Conservation (phyloP, 805 yeast genomes). For the Saccharomyces jurei region DNA sequence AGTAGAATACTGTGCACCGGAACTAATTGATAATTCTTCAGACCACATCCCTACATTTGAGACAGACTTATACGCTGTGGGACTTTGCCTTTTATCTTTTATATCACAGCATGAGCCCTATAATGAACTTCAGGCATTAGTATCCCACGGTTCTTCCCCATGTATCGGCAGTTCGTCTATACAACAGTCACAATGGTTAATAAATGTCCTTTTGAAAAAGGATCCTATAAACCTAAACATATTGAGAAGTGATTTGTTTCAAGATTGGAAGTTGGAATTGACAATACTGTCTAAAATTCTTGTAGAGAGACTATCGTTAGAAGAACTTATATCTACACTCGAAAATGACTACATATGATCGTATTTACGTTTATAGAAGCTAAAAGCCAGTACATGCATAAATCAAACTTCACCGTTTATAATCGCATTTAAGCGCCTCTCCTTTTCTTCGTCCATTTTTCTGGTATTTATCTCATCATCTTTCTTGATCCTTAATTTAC, state of each 20-base stretch:
- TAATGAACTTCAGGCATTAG: constrained; percentile 7
- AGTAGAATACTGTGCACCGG: constrained; percentile 18
- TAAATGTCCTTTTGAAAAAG: constrained; percentile 13
- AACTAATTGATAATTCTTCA: constrained; percentile 3
- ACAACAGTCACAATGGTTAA: constrained; percentile 16
- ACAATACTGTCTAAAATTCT: constrained; percentile 6
- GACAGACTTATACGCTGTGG: constrained; percentile 16
- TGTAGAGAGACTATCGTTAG: constrained; percentile 5
- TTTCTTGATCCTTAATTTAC: constrained; percentile 24
- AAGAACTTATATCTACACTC: background rate
- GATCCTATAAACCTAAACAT: constrained; percentile 14
- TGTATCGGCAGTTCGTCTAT: constrained; percentile 6
- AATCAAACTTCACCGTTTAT: constrained; percentile 24
- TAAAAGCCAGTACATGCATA: background rate
- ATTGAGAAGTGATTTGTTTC: constrained; percentile 1
- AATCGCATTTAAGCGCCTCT: constrained; percentile 30
- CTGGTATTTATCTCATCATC: constrained; percentile 31
- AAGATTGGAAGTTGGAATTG: constrained; percentile 8
- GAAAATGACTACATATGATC: background rate
- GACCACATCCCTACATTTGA: constrained; percentile 1
- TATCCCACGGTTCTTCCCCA: constrained; percentile 2
- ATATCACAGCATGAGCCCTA: constrained; percentile 17
- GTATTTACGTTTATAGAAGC: background rate
- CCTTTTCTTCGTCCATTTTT: constrained; percentile 29
- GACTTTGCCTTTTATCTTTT: constrained; percentile 11